These are phyloP conservation scores for Ascochyta viciae-villosae DNA, from an alignment of 2,329 filamentous ascomycete species.

Conservation along the genomic window DNA sequence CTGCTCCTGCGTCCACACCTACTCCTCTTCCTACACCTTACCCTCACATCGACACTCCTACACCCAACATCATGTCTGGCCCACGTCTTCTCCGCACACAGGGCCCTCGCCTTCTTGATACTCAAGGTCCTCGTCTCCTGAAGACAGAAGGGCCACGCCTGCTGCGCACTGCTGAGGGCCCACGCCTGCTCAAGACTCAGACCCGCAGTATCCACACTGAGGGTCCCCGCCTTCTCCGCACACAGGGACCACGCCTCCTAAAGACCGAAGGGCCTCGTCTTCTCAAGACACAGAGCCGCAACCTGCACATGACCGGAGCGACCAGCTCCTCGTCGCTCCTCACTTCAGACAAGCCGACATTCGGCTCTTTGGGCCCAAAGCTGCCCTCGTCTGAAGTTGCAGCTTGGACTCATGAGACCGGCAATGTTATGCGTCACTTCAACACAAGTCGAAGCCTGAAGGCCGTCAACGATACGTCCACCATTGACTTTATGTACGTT, in stretches of 20 bases:
- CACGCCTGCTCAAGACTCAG: constrained; percentile 19
- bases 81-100: constrained; percentile 19
- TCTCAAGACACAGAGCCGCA: constrained; percentile 49
- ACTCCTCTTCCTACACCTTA: not conserved
- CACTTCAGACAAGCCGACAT: constrained; percentile 59
- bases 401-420: constrained; percentile 35
- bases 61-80: constrained; percentile 12
- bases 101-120: constrained; percentile 16
- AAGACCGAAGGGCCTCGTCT: constrained; percentile 15
- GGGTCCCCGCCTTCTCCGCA: constrained; percentile 18
- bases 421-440: constrained; percentile 60
- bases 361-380: constrained; percentile 55
- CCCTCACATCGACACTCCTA: not conserved
- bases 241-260: constrained; percentile 14
- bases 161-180: constrained; percentile 17
- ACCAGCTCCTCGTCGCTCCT: constrained; percentile 61
- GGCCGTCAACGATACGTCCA: constrained; percentile 64
- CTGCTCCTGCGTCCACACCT: constrained; percentile 5
- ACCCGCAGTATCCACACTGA: constrained; percentile 14
- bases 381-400: constrained; percentile 59
- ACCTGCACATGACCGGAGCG: constrained; percentile 67
- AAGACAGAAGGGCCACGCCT: constrained; percentile 11
- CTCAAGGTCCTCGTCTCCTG: constrained; percentile 12
- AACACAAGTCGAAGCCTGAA: constrained; percentile 67
- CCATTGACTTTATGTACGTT: constrained; percentile 69